Evolutionary conservation across 169 alveolate species (phyloP), one percentile per base, ranked within the genome.

Genomic region (Plasmodium chabaudi): DNA sequence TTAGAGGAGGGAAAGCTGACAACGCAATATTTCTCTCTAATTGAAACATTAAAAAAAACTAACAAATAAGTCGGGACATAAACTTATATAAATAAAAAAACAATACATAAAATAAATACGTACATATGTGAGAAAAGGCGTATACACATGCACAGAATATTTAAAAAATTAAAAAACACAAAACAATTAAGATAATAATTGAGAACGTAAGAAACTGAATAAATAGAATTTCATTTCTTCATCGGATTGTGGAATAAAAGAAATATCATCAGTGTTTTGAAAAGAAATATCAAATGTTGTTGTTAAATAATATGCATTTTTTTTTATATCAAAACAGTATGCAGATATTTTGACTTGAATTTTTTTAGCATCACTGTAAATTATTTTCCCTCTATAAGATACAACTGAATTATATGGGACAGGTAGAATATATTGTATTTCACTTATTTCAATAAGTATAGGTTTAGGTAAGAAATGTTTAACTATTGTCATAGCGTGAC

Each of bases 401-500:
- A 77, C 75, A 44, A 63, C 68, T 1, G 88, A 61, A 56, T 77
- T 77, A 42, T 39, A 63, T 13, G 88, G 88, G 2, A 77, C 88
- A 1, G 88, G 88, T 21, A 77, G 42, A 23, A 77, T 77, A 68
- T 77, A 77, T 23, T 77, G 88, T 46, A 77, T 64, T 63, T 63
- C 74, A 23, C 65, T 77, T 47, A 77, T 51, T 68, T 77, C 77
- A 23, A 61, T 77, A 5, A 77, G 88, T 9, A 63, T 46, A 10
- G 88, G 88, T 42, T 42, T 46, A 1, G 69, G 13, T 46, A 77
- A 12, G 12, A 63, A 77, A 39, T 64, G 44, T 46, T 77, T 77
- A 55, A 77, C 64, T 27, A 77, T 17, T n/a, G 71, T 51, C 88
- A 77, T 77, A 21, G 88, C 88, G 46, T 77, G 88, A 21, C 77